These are phyloP conservation scores for Davidsoniella neocaledoniae DNA, from an alignment of 2,329 filamentous ascomycete species.

Conservation along the genomic window DNA sequence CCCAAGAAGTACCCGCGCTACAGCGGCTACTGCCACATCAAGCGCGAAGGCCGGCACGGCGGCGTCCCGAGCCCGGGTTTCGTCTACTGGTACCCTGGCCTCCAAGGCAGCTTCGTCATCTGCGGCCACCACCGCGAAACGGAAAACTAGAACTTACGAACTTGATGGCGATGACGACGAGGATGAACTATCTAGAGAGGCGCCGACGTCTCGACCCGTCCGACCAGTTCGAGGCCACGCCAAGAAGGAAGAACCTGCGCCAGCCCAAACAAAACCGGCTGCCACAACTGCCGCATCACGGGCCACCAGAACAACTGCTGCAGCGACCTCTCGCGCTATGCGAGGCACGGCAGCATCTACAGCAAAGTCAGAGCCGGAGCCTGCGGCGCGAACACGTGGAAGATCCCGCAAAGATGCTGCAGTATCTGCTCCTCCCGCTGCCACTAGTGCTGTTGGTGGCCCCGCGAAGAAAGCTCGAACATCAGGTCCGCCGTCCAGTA, in stretches of 20 bases:
- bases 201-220: slow-evolving; percentile 17
- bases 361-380: neutral
- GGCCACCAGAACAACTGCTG: slow-evolving; percentile 17
- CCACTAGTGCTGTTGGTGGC: slow-evolving; percentile 14
- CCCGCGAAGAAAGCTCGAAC: slow-evolving; percentile 27
- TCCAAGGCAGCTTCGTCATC: slow-evolving; percentile 20
- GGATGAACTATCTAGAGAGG: slow-evolving; percentile 21
- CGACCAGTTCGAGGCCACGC: neutral
- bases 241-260: slow-evolving; percentile 15
- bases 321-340: slow-evolving; percentile 19
- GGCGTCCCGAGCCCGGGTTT: slow-evolving; percentile 29
- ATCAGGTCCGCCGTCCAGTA: slow-evolving; percentile 17
- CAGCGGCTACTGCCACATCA: slow-evolving; percentile 15
- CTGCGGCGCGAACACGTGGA: neutral
- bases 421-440: neutral
- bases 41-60: slow-evolving; percentile 30
- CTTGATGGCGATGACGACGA: slow-evolving; percentile 31
- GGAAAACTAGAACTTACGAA: slow-evolving; percentile 40
- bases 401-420: neutral
- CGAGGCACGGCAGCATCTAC: slow-evolving; percentile 14
- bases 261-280: slow-evolving; percentile 23
- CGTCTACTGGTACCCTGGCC: slow-evolving; percentile 21
- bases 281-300: slow-evolving; percentile 14
- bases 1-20: slow-evolving; percentile 4
- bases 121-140: slow-evolving; percentile 3